Evolutionary conservation across 805 yeast species (phyloP).

Genomic region (Metschnikowia dekortorum): DNA sequence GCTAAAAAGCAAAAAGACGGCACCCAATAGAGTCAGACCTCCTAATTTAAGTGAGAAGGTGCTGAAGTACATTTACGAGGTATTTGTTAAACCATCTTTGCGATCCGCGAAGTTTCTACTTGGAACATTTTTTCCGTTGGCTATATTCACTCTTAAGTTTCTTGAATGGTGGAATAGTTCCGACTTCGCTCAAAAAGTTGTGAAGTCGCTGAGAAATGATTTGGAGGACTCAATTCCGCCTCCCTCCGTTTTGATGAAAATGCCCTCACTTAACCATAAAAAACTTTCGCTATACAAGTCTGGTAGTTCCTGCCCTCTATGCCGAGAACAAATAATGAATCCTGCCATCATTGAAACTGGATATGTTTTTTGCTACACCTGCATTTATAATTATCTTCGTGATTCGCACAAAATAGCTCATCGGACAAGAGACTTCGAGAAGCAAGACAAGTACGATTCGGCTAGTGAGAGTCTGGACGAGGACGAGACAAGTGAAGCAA

Average conservation of each 20-base stretch:
- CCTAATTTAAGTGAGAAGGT: constrained; percentile 36
- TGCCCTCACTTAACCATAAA: constrained; percentile 13
- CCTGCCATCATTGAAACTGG: constrained; percentile 93
- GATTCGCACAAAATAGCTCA: constrained; percentile 37
- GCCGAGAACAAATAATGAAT: constrained; percentile 58
- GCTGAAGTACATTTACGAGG: constrained; percentile 19
- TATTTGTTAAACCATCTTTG: constrained; percentile 26
- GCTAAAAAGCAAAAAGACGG: constrained; percentile 6
- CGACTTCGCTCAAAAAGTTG: constrained; percentile 58
- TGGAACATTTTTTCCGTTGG: constrained; percentile 67
- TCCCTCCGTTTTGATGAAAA: constrained; percentile 30
- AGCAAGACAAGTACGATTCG: constrained; percentile 15
- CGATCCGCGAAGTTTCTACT: constrained; percentile 28
- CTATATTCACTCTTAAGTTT: constrained; percentile 76
- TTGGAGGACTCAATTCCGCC: constrained; percentile 49
- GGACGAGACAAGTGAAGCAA: constrained; percentile 7
- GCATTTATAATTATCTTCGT: constrained; percentile 64
- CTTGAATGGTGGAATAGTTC: constrained; percentile 92
- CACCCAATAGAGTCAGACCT: constrained; percentile 35
- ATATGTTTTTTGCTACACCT: constrained; percentile 81
- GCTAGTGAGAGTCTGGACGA: constrained; percentile 7
- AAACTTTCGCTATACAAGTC: constrained; percentile 24
- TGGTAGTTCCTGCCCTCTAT: constrained; percentile 58
- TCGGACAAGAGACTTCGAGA: constrained; percentile 6
- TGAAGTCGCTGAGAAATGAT: constrained; percentile 42